Percentiles rank a stretch among this genome's conserved stretches.
Evolutionary conservation across 225 moss, liverwort and hornwort species (phyloP).

Genomic region (Physcomitrellopsis africana): DNA sequence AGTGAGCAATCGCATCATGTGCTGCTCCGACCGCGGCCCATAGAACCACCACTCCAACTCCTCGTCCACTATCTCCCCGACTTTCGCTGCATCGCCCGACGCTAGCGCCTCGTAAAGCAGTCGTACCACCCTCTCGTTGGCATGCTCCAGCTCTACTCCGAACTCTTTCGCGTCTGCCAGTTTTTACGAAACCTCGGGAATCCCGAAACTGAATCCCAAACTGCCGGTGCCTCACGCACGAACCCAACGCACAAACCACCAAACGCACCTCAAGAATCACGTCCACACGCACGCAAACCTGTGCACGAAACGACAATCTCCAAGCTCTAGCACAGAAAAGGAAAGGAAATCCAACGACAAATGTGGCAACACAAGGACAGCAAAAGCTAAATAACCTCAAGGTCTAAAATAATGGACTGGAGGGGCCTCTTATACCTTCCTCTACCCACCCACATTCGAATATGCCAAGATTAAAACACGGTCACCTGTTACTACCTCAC

Average conservation of each 20-base stretch:
- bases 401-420: no score
- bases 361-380: no score
- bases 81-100: conserved; percentile 66
- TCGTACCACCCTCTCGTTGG: conserved; percentile 77
- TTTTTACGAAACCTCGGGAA: conserved; percentile 47
- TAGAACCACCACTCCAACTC: conserved; percentile 99
- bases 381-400: no score
- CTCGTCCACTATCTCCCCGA: conserved; percentile 72
- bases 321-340: no score
- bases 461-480: no score
- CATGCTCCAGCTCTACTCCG: conserved; percentile 66
- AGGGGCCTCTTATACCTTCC: no score
- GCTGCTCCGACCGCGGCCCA: conserved; percentile 90
- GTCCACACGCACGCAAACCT: background rate
- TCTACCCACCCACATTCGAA: no score
- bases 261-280: background rate
- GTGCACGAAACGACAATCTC: no score
- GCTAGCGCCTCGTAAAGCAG: conserved; percentile 87
- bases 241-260: background rate
- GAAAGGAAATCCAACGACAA: no score
- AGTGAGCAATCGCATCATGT: conserved; percentile 99
- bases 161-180: conserved; percentile 72
- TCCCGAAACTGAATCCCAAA: background rate
- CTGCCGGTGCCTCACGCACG: background rate
- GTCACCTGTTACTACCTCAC: no score